A percentile compares a stretch with the other conserved stretches of the same genome.
phyloP scores from a whole-genome alignment of 352 stramenopile species.

The Phytophthora kernoviae region DNA sequence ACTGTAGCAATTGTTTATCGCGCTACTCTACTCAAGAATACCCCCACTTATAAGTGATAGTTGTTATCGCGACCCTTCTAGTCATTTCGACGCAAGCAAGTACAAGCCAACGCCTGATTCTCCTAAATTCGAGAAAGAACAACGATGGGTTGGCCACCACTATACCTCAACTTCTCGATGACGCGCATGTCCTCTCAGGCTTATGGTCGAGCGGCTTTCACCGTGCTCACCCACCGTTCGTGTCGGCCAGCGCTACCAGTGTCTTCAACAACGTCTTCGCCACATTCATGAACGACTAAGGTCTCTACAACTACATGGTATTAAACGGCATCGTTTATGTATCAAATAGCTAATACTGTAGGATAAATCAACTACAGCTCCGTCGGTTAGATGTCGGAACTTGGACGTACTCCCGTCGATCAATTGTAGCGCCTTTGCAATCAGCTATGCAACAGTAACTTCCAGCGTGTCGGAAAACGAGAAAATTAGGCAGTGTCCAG shows the following conservation, averaged over 20 bases:
- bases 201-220: constrained; percentile 21
- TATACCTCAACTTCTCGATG: constrained; percentile 33
- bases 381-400: constrained; percentile 17
- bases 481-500: constrained; percentile 1
- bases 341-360: constrained; percentile 9
- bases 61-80: too few species aligned
- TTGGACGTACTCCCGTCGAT: constrained; percentile 16
- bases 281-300: constrained; percentile 19
- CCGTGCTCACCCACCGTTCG: constrained; percentile 33
- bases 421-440: constrained; percentile 14
- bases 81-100: too few species aligned
- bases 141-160: constrained; percentile 17
- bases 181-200: constrained; percentile 37
- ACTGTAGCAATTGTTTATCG: too few species aligned
- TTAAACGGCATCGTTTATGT: constrained; percentile 29
- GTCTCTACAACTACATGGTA: constrained; percentile 32
- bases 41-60: too few species aligned
- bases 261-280: constrained; percentile 32
- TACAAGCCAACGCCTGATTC: too few species aligned
- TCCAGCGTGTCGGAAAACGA: constrained; percentile 3
- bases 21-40: too few species aligned
- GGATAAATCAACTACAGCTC: not conserved
- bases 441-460: constrained; percentile 11
- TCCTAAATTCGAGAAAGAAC: too few species aligned
- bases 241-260: constrained; percentile 4